Evolutionary conservation across 169 alveolate genomes (phyloP).

Genomic region (Plasmodium billcollinsi): DNA sequence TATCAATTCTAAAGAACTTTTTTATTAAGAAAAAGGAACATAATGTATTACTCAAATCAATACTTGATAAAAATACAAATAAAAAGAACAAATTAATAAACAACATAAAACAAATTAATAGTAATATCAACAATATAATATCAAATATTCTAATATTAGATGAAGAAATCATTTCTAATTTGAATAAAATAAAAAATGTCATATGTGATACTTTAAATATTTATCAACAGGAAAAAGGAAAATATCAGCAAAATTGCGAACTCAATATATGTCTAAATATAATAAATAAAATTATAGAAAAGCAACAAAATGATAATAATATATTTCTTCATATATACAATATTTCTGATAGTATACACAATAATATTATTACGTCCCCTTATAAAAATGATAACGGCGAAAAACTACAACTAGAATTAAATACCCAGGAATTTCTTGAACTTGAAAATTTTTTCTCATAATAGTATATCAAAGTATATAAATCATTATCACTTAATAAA

Average conservation of each 20-base stretch:
- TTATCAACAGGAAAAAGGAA: not conserved
- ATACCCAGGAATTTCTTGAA: constrained; percentile 72
- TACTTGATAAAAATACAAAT: constrained; percentile 20
- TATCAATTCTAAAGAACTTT: constrained; percentile 40
- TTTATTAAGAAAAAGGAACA: constrained; percentile 46
- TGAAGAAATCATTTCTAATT: constrained; percentile 16
- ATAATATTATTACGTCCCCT: not conserved
- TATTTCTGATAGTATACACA: not conserved
- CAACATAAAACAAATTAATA: constrained; percentile 32
- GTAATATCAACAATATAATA: not conserved
- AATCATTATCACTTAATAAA: not conserved
- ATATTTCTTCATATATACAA: not conserved
- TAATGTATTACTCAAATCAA: constrained; percentile 19
- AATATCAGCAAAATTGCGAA: constrained; percentile 1
- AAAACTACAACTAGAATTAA: constrained; percentile 38
- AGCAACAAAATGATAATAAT: constrained; percentile 10
- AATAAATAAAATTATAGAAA: constrained; percentile 55
- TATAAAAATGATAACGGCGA: constrained; percentile 12
- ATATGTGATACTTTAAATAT: constrained; percentile 4
- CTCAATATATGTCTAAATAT: constrained; percentile 7
- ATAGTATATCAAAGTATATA: not conserved
- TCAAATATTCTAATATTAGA: constrained; percentile 20
- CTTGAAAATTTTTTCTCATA: constrained; percentile 51
- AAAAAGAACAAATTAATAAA: constrained; percentile 20
- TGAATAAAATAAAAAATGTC: constrained; percentile 18